phyloP scores from a whole-genome alignment of 2,329 filamentous ascomycete species.

The Golovinomyces cichoracearum region DNA sequence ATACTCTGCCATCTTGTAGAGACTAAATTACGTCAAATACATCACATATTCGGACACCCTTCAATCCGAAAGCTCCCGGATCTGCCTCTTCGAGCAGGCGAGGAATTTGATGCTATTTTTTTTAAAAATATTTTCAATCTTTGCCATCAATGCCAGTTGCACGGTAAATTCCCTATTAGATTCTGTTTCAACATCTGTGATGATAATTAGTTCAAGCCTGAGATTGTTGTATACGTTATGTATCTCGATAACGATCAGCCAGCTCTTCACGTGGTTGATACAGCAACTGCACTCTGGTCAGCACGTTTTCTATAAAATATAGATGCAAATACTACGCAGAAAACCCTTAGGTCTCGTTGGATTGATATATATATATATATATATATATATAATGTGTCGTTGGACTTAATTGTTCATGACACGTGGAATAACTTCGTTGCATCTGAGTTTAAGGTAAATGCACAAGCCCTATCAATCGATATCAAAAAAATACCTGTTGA shows the following conservation, averaged over 20 bases:
- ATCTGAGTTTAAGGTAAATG: constrained; percentile 2
- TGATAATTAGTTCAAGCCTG: background rate
- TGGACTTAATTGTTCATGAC: constrained; percentile 1
- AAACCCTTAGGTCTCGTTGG: constrained; percentile 2
- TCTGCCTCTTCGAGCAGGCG: background rate
- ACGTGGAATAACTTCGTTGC: constrained; percentile 2
- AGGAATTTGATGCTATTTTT: background rate
- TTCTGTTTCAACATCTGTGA: constrained; percentile 1
- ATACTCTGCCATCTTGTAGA: background rate
- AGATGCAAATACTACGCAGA: background rate
- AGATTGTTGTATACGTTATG: background rate
- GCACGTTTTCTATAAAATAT: constrained; percentile 1
- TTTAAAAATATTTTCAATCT: background rate
- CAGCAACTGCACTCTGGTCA: background rate
- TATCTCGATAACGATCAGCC: background rate
- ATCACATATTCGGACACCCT: background rate
- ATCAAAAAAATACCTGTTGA: constrained; percentile 1
- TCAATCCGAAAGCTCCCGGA: background rate
- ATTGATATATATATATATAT: constrained; percentile 4
- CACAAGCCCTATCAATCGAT: background rate
- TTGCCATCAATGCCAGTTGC: background rate
- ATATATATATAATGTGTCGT: constrained; percentile 2
- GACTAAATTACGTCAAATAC: constrained; percentile 1
- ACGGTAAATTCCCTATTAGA: background rate
- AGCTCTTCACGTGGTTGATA: constrained; percentile 1